Evolutionary conservation across 306 rosid genomes (phyloP).

Genomic region (Rosa lucieae): DNA sequence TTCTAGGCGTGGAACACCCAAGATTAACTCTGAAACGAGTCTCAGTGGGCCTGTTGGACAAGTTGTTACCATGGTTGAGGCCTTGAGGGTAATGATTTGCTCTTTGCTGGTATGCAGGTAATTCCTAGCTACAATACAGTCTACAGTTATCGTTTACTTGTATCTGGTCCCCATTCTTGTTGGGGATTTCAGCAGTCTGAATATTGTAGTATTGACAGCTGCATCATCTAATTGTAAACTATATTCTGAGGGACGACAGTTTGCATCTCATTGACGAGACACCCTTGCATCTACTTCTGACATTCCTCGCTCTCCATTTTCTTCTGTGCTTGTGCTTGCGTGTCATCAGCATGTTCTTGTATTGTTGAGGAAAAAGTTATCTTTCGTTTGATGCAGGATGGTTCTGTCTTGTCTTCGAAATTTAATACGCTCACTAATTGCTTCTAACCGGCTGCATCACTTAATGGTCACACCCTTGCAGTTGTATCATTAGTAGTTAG

Average conservation of each 20-base stretch:
- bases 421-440: constrained; percentile 68
- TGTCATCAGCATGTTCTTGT: neutral
- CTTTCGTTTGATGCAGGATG: constrained; percentile 60
- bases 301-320: neutral
- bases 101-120: constrained; percentile 99
- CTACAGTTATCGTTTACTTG: constrained; percentile 11
- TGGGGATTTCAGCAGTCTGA: constrained; percentile 7
- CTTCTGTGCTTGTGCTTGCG: neutral
- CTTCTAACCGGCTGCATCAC: constrained; percentile 89
- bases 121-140: too few species aligned
- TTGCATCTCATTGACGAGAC: neutral
- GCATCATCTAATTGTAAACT: neutral
- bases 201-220: neutral
- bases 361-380: constrained; percentile 19
- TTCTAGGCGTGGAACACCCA: constrained; percentile 91
- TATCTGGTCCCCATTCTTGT: neutral
- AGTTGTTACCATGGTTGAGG: constrained; percentile 85
- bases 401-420: constrained; percentile 85
- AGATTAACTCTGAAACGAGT: constrained; percentile 61
- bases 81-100: constrained; percentile 78
- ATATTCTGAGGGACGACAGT: constrained; percentile 6
- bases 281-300: constrained; percentile 7
- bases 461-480: constrained; percentile 67
- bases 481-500: constrained; percentile 95
- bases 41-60: constrained; percentile 92